Base-by-base conservation (phyloP, 192 early-diverging fungal genomes). In the Coemansia reversa region DNA sequence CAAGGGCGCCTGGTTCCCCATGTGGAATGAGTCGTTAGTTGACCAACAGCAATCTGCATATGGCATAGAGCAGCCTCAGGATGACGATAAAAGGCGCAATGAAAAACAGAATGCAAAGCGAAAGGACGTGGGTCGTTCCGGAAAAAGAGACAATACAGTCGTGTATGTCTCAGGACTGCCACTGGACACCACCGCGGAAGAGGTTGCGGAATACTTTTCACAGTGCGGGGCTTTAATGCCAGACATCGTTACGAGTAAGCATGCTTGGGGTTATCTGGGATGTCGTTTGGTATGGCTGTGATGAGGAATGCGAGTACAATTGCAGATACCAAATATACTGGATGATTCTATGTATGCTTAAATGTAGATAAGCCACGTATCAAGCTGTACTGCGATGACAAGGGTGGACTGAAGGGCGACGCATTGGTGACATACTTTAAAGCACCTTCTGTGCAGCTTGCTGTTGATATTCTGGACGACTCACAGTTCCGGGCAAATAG, bases 381-480 rank as follows among this genome's bases (percentile, higher is more conserved):
- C 60, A 99, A 97, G 67, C 66, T 99, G 51, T 99, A 99, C 67
- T 82, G 74, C 14, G 81, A 94, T 53, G 76, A 67, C n/a, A 66
- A 87, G 7, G 90, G 88, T 7, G 60, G 66, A 7, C 67, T 86
- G 23, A 97, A 95, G 68, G 97, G 97, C 2, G 97, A 99, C 73
- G 97, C 89, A 6, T 76, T 99, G 6, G 88, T 99, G 7, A 91
- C 88, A 12, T 99, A 92, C 72, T 88, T 95, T 65, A 91, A 94
- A 69, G 88, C 87, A 45, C 94, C 96, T 63, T 94, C 92, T 1
- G 94, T 99, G 19, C 67, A 86, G 19, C 75, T 99, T 30, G 92
- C 94, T 2, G 81, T 93, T 18, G 82, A 92, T 58, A 82, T 99
- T 22, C 48, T 97, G 77, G 94, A 97, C 63, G 95, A 99, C 18